phyloP scores from a whole-genome alignment of 306 rosid genomes.

The Geum urbanum region DNA sequence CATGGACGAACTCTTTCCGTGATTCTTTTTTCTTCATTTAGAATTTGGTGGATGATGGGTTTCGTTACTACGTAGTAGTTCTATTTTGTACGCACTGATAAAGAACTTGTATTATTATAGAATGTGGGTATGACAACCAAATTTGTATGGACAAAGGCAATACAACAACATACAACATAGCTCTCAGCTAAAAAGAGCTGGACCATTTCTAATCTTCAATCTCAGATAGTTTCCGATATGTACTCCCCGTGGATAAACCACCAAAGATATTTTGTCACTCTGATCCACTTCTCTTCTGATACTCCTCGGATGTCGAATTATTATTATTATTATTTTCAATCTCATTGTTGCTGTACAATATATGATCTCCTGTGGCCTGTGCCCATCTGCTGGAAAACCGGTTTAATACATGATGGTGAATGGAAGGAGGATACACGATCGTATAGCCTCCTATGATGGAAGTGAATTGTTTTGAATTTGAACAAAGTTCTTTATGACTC shows the following conservation, averaged over 20 bases:
- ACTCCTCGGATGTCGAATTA: background rate
- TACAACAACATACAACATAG: background rate
- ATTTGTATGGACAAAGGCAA: background rate
- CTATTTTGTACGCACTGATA: too few relatives aligned
- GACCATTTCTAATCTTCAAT: background rate
- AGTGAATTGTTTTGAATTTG: background rate
- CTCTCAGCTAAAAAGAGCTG: background rate
- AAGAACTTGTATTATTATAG: background rate
- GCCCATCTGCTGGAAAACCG: conserved; percentile 1
- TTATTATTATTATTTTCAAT: background rate
- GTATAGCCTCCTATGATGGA: background rate
- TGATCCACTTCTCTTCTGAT: background rate
- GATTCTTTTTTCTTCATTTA: background rate
- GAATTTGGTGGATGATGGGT: background rate
- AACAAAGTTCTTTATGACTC: background rate
- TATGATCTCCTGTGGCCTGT: background rate
- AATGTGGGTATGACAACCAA: background rate
- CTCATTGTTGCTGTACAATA: background rate
- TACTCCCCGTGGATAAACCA: background rate
- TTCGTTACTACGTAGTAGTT: background rate
- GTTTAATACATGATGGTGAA: background rate
- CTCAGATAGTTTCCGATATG: background rate
- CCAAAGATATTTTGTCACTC: background rate
- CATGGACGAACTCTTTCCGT: background rate
- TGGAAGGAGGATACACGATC: background rate